Percentiles rank a stretch among this genome's conserved stretches.
These are phyloP conservation scores for Thalassiosira profunda DNA, from an alignment of 108 stramenopile genomes.

Conservation along the genomic window DNA sequence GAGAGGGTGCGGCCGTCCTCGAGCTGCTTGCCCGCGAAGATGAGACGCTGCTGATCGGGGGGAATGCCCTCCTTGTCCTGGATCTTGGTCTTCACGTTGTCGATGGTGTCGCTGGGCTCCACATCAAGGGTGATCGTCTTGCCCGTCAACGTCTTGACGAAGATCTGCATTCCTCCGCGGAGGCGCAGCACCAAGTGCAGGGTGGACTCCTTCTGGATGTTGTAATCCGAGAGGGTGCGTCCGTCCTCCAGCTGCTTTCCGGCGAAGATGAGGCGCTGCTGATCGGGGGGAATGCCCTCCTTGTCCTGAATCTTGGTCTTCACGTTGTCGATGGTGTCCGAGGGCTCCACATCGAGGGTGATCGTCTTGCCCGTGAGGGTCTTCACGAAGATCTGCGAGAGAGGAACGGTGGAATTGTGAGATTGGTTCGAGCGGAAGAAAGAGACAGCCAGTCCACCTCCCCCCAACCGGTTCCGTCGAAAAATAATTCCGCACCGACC, in stretches of 20 bases:
- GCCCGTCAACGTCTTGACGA: slow-evolving; percentile 13
- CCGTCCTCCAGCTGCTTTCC: slow-evolving; percentile 94
- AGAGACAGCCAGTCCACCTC: no score
- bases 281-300: slow-evolving; percentile 95
- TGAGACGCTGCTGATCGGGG: slow-evolving; percentile 96
- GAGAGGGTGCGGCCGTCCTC: slow-evolving; percentile 93
- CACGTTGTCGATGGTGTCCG: slow-evolving; percentile 89
- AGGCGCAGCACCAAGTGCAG: slow-evolving; percentile 86
- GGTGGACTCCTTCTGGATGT: slow-evolving; percentile 92
- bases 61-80: slow-evolving; percentile 99
- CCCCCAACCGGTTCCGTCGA: no score
- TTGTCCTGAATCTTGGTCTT: slow-evolving; percentile 95
- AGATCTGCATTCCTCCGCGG: slow-evolving; percentile 38
- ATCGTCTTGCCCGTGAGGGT: slow-evolving; percentile 75
- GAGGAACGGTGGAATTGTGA: no score
- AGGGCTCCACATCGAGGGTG: slow-evolving; percentile 76
- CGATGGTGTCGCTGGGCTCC: slow-evolving; percentile 98
- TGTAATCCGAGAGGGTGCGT: slow-evolving; percentile 90
- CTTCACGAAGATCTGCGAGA: slow-evolving; percentile 67
- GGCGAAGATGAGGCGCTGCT: slow-evolving; percentile 92
- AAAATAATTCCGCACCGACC: background rate
- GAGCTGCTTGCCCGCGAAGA: slow-evolving; percentile 96
- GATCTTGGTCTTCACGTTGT: slow-evolving; percentile 99
- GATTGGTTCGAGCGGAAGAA: no score
- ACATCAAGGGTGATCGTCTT: slow-evolving; percentile 75